Evolutionary conservation across 2,329 filamentous ascomycete genomes (phyloP).

Genomic region (Rugonectria rugulosa): DNA sequence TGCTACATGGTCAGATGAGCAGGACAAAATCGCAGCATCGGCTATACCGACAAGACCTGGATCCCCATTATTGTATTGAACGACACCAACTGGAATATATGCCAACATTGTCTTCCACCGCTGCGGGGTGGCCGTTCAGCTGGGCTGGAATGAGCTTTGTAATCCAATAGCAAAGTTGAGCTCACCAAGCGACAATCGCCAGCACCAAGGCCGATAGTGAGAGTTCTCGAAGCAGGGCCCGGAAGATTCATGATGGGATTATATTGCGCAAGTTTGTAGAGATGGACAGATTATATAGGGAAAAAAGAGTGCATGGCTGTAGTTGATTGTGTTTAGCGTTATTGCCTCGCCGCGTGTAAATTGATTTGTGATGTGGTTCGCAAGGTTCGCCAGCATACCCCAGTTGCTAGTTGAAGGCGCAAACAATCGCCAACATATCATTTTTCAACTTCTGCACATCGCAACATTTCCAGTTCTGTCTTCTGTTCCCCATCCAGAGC

Average conservation of each 20-base stretch:
- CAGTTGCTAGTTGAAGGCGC: neutral
- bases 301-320: conserved; percentile 1
- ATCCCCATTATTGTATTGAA: neutral
- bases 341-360: conserved; percentile 4
- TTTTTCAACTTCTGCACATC: conserved; percentile 8
- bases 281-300: conserved; percentile 3
- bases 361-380: no score
- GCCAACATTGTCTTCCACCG: neutral
- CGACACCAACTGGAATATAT: conserved; percentile 7
- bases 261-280: neutral
- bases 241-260: neutral
- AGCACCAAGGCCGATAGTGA: neutral
- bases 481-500: neutral
- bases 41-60: neutral
- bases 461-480: conserved; percentile 4
- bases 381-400: conserved; percentile 1
- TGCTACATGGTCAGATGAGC: conserved; percentile 6
- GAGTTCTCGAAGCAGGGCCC: neutral
- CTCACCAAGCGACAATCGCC: neutral
- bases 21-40: conserved; percentile 7
- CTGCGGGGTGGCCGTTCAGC: neutral
- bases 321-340: conserved; percentile 6
- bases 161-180: neutral
- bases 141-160: neutral
- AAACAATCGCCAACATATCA: conserved; percentile 13